Percentiles rank a stretch among this genome's conserved stretches.
Evolutionary conservation across 352 stramenopile species (phyloP).

Genomic region (Peronosclerospora sorghi): DNA sequence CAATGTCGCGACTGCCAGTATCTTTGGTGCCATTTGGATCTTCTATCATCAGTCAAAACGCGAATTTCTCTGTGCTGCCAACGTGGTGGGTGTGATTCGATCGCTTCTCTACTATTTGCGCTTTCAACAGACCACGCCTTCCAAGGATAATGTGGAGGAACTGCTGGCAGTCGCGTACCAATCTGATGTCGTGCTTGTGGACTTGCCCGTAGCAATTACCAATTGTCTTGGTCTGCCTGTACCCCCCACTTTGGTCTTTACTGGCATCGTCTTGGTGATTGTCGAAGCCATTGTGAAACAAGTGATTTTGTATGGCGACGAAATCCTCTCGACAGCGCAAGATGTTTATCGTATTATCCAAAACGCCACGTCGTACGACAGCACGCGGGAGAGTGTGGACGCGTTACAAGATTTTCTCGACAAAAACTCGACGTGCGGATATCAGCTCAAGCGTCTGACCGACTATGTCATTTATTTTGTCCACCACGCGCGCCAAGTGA

Average conservation of each 20-base stretch:
- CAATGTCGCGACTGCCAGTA: constrained; percentile 14
- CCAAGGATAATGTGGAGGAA: constrained; percentile 7
- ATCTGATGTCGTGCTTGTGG: constrained; percentile 11
- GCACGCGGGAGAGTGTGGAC: constrained; percentile 2
- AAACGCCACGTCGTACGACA: constrained; percentile 4
- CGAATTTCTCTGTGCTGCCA: constrained; percentile 14
- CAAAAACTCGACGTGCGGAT: constrained; percentile 10
- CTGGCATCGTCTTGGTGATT: constrained; percentile 12
- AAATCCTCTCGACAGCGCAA: constrained; percentile 8
- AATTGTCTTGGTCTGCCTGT: constrained; percentile 13
- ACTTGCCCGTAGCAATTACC: constrained; percentile 13
- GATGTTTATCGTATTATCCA: constrained; percentile 9
- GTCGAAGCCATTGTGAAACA: constrained; percentile 12
- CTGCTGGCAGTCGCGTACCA: constrained; percentile 9
- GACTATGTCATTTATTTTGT: constrained; percentile 11
- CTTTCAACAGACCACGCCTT: constrained; percentile 7
- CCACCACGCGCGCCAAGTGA: constrained; percentile 2
- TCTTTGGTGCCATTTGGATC: constrained; percentile 6
- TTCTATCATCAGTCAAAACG: neutral
- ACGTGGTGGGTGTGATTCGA: constrained; percentile 10
- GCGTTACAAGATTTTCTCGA: constrained; percentile 12
- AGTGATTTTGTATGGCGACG: constrained; percentile 10
- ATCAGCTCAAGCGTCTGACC: constrained; percentile 14
- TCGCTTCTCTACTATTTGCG: constrained; percentile 12
- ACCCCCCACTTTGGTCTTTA: constrained; percentile 6